Conservation (phyloP, 2,329 filamentous ascomycete genomes). For the Beauveria caledonica region DNA sequence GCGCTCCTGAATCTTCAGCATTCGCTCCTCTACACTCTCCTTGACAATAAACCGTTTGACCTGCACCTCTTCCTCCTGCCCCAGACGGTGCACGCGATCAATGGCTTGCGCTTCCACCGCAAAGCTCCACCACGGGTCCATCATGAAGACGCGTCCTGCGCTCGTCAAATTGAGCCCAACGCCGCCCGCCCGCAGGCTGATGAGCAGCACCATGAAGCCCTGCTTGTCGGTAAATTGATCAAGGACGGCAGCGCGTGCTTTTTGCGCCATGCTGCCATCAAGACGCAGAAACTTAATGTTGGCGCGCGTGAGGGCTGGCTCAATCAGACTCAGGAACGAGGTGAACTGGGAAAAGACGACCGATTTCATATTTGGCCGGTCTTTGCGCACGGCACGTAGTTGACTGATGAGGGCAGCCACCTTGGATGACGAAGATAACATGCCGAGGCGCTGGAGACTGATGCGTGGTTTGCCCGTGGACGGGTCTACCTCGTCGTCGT, state of each 20-base stretch:
- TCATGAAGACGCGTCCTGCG: constrained; percentile 90
- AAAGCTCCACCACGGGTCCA: constrained; percentile 99
- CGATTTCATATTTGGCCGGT: constrained; percentile 66
- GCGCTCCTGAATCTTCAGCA: constrained; percentile 85
- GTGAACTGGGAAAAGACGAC: constrained; percentile 98
- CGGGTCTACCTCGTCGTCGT: constrained; percentile 53
- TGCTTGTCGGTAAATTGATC: constrained; percentile 54
- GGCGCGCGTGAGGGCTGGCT: constrained; percentile 63
- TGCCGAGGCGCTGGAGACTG: constrained; percentile 51
- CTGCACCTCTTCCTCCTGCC: constrained; percentile 76
- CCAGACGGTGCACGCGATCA: constrained; percentile 95
- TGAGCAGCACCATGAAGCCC: constrained; percentile 66
- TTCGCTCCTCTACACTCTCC: constrained; percentile 88
- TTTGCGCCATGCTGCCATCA: constrained; percentile 85
- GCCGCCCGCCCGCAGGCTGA: constrained; percentile 82
- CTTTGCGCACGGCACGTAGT: constrained; percentile 58
- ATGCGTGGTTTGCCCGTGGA: constrained; percentile 42
- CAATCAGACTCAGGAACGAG: constrained; percentile 86
- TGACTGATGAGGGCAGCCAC: constrained; percentile 71
- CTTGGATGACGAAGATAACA: constrained; percentile 74
- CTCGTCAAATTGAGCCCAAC: constrained; percentile 89
- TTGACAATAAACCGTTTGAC: constrained; percentile 85
- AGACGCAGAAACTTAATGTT: constrained; percentile 78
- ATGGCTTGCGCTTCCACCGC: constrained; percentile 95
- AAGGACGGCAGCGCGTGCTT: constrained; percentile 71